phyloP scores from a whole-genome alignment of 2,329 filamentous ascomycete species.

The Trichoderma aggressivum region DNA sequence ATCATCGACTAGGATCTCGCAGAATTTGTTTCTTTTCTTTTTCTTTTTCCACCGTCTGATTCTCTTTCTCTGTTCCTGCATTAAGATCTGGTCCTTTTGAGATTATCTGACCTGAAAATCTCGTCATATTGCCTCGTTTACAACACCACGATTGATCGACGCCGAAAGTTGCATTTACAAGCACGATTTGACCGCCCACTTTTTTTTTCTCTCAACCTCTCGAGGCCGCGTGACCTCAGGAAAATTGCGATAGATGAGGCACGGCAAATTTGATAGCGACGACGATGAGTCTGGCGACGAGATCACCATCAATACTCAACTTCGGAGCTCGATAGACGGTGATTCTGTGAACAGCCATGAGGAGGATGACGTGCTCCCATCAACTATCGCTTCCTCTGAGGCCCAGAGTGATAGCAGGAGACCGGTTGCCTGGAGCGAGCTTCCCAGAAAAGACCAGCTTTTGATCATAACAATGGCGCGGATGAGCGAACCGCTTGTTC shows the following conservation, averaged over 20 bases:
- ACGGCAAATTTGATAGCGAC: conserved; percentile 20
- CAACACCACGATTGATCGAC: not conserved
- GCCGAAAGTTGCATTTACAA: not conserved
- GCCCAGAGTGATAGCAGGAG: conserved; percentile 18
- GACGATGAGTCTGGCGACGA: conserved; percentile 20
- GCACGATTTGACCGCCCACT: not conserved
- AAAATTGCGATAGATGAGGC: conserved; percentile 24
- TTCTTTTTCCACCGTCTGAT: not conserved
- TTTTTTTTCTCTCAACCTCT: not conserved
- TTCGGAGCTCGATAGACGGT: not conserved
- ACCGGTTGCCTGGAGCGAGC: conserved; percentile 55
- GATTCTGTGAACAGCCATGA: not conserved
- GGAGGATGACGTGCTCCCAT: not conserved
- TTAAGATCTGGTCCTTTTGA: not conserved
- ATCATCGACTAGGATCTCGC: conserved; percentile 7
- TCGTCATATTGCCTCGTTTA: not conserved
- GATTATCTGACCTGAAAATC: not conserved
- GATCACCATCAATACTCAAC: conserved; percentile 10
- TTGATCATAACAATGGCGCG: conserved; percentile 74
- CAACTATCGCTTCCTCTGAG: not conserved
- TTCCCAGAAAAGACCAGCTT: conserved; percentile 76
- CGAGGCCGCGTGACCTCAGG: not conserved
- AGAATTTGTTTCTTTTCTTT: not conserved
- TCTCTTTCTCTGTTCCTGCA: not conserved
- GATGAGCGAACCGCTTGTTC: conserved; percentile 76